A percentile compares a stretch with the other conserved stretches of the same genome.
Evolutionary conservation across 208 protist species (phyloP).

Genomic region (Wallacemonas sp.): DNA sequence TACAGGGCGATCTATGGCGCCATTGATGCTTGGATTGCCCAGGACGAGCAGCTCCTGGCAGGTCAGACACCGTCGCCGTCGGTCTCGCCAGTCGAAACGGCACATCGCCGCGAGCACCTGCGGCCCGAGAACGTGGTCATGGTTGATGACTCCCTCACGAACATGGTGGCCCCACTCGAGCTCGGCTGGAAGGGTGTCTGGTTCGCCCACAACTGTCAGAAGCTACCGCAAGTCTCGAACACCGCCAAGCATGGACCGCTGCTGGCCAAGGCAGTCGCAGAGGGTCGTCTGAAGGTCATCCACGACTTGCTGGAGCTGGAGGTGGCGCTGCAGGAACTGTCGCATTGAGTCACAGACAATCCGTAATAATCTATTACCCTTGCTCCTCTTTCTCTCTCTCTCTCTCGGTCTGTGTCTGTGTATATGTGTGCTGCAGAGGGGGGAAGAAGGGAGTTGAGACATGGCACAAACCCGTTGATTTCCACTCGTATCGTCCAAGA

Average conservation of each 20-base stretch:
- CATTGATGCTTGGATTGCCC: constrained; percentile 26
- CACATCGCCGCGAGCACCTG: constrained; percentile 20
- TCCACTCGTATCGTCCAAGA: too few species aligned
- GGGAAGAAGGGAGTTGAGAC: too few species aligned
- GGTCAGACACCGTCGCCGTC: not conserved
- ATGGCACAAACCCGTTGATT: too few species aligned
- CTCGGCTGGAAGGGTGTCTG: constrained; percentile 75
- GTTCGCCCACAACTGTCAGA: constrained; percentile 41
- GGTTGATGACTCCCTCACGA: constrained; percentile 77
- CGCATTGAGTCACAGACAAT: too few species aligned
- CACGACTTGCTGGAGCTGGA: constrained; percentile 52
- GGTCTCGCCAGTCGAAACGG: not conserved
- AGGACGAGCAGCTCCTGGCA: constrained; percentile 9
- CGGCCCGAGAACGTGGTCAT: constrained; percentile 47
- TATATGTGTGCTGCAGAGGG: too few species aligned
- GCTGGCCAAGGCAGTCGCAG: constrained; percentile 24
- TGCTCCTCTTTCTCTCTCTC: not conserved
- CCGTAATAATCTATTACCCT: not conserved
- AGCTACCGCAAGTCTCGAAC: constrained; percentile 17
- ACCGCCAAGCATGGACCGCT: constrained; percentile 14
- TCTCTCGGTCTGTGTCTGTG: too few species aligned
- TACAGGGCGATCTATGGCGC: constrained; percentile 53
- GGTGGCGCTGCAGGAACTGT: constrained; percentile 19
- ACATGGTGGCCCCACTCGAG: constrained; percentile 59
- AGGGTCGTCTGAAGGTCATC: constrained; percentile 44